These are phyloP conservation scores for Phlyctochytrium planicorne DNA, from an alignment of 192 early-diverging fungal genomes.

Conservation along the genomic window DNA sequence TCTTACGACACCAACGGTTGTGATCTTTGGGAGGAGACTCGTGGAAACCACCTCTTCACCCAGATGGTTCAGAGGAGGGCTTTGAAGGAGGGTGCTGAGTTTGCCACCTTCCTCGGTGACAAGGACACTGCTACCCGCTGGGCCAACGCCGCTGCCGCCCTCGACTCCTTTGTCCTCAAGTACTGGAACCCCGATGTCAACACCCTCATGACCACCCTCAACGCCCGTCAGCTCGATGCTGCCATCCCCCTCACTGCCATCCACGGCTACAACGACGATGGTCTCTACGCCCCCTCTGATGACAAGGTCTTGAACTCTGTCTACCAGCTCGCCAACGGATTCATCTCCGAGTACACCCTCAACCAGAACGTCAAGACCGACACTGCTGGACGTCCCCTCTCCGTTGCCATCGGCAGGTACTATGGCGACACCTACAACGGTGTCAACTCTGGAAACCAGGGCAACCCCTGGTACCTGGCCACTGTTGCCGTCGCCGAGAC, in stretches of 20 bases:
- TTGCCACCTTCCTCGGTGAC: constrained; percentile 46
- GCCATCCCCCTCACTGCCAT: constrained; percentile 59
- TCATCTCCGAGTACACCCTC: constrained; percentile 47
- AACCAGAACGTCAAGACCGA: constrained; percentile 30
- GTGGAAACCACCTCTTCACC: constrained; percentile 71
- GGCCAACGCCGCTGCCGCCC: constrained; percentile 2
- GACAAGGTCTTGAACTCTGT: constrained; percentile 5
- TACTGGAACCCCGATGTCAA: constrained; percentile 7
- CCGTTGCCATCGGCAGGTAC: constrained; percentile 72
- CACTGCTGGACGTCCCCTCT: constrained; percentile 25
- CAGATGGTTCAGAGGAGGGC: constrained; percentile 60
- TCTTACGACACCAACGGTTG: constrained; percentile 17
- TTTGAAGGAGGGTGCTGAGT: constrained; percentile 52
- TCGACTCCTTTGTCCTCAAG: constrained; percentile 1
- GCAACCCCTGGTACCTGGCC: constrained; percentile 77
- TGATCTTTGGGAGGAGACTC: constrained; percentile 80
- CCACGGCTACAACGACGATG: constrained; percentile 23
- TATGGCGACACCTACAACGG: constrained; percentile 78
- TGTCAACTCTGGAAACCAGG: constrained; percentile 32
- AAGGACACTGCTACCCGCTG: constrained; percentile 35
- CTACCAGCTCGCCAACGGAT: constrained; percentile 7
- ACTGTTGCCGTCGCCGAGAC: constrained; percentile 65
- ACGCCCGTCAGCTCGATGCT: constrained; percentile 53
- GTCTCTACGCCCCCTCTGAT: background rate
- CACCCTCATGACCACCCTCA: constrained; percentile 31